Evolutionary conservation across 176 grass and related monocot genomes (phyloP), one percentile per base, ranked within the genome.

Genomic region (Dendrocalamus sinicus): DNA sequence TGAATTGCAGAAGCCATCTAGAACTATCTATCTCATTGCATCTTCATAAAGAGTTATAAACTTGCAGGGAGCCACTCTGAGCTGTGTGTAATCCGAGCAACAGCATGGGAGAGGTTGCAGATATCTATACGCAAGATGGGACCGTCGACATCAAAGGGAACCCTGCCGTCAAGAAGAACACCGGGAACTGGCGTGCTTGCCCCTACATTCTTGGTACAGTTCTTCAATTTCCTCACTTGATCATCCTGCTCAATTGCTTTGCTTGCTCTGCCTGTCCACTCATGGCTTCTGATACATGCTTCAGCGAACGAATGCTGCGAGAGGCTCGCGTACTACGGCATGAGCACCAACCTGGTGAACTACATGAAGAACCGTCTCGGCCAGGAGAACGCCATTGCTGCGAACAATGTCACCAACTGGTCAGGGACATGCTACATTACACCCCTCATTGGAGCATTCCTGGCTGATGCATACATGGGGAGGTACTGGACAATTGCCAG

Each of bases 321-420:
- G 82, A 88, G 94, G 41, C 81, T 96, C 26, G 94, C 94, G 0
- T 96, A 96, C 73, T 96, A 96, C 12, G 94, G 94, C 65, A 93
- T 96, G 94, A 96, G 91, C 91, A 92, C 89, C 60, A 96, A 96
- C 54, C 80, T 96, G 78, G 94, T 96, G 64, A 90, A 96, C 86
- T 96, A 81, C 79, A 93, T 96, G 94, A 88, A 84, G 82, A 48
- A 67, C 9, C 73, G 80, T 1, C 87, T 96, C 9, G 86, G 92
- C 43, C 62, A 90, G 78, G 75, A 71, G 23, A 92, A 67, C 61
- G 20, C 54, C 16, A 54, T 84, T 0, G 94, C 91, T 3, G 89
- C 94, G 35, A 96, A 92, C 75, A 96, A 86, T 55, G 94, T 96
- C 64, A 96, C 87, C 35, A 96, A 94, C 87, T 96, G 94, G 94